Evolutionary conservation across 2,329 filamentous ascomycete genomes (phyloP).

Genomic region (Monosporascus sp.): DNA sequence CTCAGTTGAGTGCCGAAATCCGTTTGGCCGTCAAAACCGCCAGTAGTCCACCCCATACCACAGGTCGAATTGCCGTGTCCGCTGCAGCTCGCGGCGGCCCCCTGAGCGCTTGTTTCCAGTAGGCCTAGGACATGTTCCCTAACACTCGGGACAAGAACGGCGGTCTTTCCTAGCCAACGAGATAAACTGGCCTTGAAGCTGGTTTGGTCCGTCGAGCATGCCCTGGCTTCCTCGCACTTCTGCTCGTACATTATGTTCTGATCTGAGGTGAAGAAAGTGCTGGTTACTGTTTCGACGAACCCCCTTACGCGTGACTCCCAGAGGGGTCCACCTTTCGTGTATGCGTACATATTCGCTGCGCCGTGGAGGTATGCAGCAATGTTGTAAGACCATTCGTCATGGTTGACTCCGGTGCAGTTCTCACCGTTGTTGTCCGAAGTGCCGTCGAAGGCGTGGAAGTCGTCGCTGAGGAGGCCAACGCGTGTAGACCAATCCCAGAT

Average conservation of each 20-base stretch:
- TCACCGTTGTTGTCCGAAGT: conserved; percentile 25
- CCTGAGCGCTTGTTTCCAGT: conserved; percentile 24
- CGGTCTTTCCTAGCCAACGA: conserved; percentile 25
- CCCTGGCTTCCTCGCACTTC: conserved; percentile 32
- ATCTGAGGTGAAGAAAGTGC: conserved; percentile 20
- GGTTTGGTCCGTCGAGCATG: conserved; percentile 33
- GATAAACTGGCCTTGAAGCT: conserved; percentile 23
- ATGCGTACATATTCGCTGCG: conserved; percentile 34
- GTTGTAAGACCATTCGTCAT: conserved; percentile 38
- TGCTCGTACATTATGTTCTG: conserved; percentile 29
- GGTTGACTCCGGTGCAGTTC: conserved; percentile 24
- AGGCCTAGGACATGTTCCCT: conserved; percentile 19
- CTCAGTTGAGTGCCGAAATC: conserved; percentile 30
- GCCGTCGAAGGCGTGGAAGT: conserved; percentile 33
- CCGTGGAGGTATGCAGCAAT: conserved; percentile 35
- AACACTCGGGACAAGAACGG: conserved; percentile 29
- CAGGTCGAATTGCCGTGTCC: conserved; percentile 25
- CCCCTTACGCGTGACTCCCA: conserved; percentile 28
- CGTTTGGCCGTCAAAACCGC: conserved; percentile 27
- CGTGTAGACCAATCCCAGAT: conserved; percentile 42
- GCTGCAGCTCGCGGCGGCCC: conserved; percentile 26
- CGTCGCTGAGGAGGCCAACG: conserved; percentile 31
- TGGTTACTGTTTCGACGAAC: conserved; percentile 25
- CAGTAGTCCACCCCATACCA: conserved; percentile 25
- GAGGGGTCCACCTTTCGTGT: conserved; percentile 27